A percentile compares a stretch with the other conserved stretches of the same genome.
These are phyloP conservation scores for Lycium ferocissimum DNA, from an alignment of 257 asterid genomes.

Conservation along the genomic window DNA sequence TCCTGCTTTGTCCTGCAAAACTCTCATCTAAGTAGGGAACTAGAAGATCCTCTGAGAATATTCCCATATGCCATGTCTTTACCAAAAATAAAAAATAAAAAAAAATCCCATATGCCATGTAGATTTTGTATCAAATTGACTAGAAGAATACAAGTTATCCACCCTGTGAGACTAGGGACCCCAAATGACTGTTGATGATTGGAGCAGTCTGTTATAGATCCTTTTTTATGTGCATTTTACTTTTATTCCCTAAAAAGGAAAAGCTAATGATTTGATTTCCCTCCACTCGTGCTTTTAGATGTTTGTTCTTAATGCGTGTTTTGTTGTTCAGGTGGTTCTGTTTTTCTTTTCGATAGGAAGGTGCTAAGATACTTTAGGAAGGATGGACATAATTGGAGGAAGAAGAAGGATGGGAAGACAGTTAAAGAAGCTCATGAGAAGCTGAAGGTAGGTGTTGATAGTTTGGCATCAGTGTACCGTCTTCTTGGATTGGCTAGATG, in stretches of 20 bases:
- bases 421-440: conserved; percentile 98
- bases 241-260: background rate
- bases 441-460: conserved; percentile 72
- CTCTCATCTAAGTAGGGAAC: background rate
- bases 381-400: conserved; percentile 98
- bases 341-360: conserved; percentile 94
- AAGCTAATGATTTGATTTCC: conserved; percentile 9
- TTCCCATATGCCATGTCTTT: conserved; percentile 4
- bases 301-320: conserved; percentile 33
- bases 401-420: conserved; percentile 96
- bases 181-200: conserved; percentile 12
- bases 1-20: conserved; percentile 8
- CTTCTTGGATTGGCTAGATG: background rate
- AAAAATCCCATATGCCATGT: conserved; percentile 11
- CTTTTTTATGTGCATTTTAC: background rate
- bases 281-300: background rate
- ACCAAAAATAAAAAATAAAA: background rate
- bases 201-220: conserved; percentile 3
- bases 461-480: background rate
- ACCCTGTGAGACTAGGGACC: conserved; percentile 1
- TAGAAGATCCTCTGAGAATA: conserved; percentile 20
- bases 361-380: conserved; percentile 89
- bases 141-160: background rate
- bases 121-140: conserved; percentile 16
- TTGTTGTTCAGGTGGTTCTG: conserved; percentile 84